Percentiles rank a stretch among this genome's conserved stretches.
Conservation (phyloP, 768 basidiomycete genomes). For the Agrocybe chaxingu region DNA sequence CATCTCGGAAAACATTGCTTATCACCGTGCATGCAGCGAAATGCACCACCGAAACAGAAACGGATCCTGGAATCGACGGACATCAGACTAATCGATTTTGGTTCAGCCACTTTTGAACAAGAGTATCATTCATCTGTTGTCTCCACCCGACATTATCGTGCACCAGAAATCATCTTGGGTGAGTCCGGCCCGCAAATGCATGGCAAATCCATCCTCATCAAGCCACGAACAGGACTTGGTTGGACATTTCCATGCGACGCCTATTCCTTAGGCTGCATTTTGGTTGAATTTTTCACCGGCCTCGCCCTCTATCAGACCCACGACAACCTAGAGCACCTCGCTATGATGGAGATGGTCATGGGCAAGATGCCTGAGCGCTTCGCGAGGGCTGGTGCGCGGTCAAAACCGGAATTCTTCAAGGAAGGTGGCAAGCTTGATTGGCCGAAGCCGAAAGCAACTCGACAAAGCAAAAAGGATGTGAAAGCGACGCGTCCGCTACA, state of each 20-base stretch:
- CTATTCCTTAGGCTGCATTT: slow-evolving; percentile 96
- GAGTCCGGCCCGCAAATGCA: slow-evolving; percentile 19
- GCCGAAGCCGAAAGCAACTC: slow-evolving; percentile 84
- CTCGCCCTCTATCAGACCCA: slow-evolving; percentile 99
- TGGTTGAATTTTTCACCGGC: slow-evolving; percentile 98
- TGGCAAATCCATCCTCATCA: slow-evolving; percentile 12
- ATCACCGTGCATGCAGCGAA: slow-evolving; percentile 43
- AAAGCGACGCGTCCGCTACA: slow-evolving; percentile 74
- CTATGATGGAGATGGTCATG: slow-evolving; percentile 99
- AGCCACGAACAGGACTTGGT: slow-evolving; percentile 66
- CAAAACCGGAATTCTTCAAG: slow-evolving; percentile 93
- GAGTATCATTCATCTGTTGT: slow-evolving; percentile 99
- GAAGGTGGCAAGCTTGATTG: slow-evolving; percentile 83
- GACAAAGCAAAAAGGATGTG: slow-evolving; percentile 93
- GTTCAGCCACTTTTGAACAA: slow-evolving; percentile 95
- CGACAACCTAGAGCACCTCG: slow-evolving; percentile 97
- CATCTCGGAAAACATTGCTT: slow-evolving; percentile 8
- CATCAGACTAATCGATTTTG: slow-evolving; percentile 97
- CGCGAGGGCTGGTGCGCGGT: slow-evolving; percentile 66
- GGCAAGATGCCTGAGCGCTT: slow-evolving; percentile 94
- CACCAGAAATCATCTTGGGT: slow-evolving; percentile 99
- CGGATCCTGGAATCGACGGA: slow-evolving; percentile 83
- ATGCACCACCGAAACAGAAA: slow-evolving; percentile 64
- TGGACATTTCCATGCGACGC: slow-evolving; percentile 99
- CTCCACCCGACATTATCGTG: slow-evolving; percentile 96